Evolutionary conservation across 768 basidiomycete genomes (phyloP).

Genomic region (Goffeauzyma gilvescens): DNA sequence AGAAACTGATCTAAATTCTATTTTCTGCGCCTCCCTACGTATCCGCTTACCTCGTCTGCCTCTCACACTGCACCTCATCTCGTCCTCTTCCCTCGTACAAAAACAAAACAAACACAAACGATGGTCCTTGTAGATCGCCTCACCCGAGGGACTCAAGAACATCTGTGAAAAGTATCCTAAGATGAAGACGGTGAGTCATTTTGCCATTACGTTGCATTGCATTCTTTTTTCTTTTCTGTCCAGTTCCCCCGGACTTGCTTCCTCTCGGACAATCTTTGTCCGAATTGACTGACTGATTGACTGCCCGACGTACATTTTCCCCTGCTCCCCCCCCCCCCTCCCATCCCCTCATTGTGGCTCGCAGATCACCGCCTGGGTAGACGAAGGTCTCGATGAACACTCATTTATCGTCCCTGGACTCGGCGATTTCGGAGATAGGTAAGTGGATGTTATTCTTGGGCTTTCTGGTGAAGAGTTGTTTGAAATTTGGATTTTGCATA

Average conservation of each 20-base stretch:
- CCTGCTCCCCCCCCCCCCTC: no score
- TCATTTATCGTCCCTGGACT: constrained; percentile 80
- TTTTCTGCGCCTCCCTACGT: no score
- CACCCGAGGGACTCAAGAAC: constrained; percentile 68
- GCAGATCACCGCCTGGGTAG: constrained; percentile 89
- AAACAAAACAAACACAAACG: no score
- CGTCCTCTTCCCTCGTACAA: no score
- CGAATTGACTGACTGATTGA: not conserved
- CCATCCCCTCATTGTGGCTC: not conserved
- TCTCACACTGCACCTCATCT: no score
- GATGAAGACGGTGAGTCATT: constrained; percentile 50
- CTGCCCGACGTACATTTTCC: constrained; percentile 3
- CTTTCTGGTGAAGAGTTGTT: no score
- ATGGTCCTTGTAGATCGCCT: constrained; percentile 45
- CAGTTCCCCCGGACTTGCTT: not conserved
- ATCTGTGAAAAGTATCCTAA: constrained; percentile 60
- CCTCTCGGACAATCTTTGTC: not conserved
- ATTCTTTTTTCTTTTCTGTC: not conserved
- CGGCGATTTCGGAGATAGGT: constrained; percentile 82
- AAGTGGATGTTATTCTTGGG: no score
- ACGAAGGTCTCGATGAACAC: constrained; percentile 74
- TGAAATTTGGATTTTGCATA: no score
- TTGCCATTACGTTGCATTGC: not conserved
- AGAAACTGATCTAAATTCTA: no score
- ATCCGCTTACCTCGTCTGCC: no score